Percentiles rank a stretch among this genome's conserved stretches.
Conservation (phyloP, 192 early-diverging fungal species). For the Pilaira anomala region DNA sequence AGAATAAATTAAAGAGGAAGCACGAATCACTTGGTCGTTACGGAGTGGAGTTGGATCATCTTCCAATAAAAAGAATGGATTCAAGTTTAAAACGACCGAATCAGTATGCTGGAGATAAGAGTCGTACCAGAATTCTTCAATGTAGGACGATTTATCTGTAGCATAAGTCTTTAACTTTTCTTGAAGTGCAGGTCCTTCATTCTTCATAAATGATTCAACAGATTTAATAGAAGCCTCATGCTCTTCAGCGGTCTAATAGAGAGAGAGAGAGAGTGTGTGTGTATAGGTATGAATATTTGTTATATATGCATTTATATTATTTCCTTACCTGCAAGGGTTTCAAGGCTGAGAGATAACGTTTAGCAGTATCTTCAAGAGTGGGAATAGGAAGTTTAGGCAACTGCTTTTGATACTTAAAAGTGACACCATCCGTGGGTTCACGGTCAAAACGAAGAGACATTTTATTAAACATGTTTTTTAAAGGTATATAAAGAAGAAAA, state of each 20-base stretch:
- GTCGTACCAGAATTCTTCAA: conserved; percentile 53
- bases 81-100: conserved; percentile 45
- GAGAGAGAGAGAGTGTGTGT: conserved; percentile 30
- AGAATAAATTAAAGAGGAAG: conserved; percentile 65
- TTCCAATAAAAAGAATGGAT: conserved; percentile 49
- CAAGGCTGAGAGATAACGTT: conserved; percentile 46
- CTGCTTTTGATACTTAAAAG: conserved; percentile 58
- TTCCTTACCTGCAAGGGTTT: conserved; percentile 56
- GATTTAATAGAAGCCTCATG: conserved; percentile 37
- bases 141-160: conserved; percentile 44
- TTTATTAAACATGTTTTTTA: not conserved
- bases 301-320: conserved; percentile 41
- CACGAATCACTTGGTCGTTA: conserved; percentile 68
- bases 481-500: no score
- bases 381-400: conserved; percentile 61
- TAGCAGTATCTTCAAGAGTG: conserved; percentile 45
- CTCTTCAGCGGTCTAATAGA: conserved; percentile 47
- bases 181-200: conserved; percentile 55
- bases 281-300: conserved; percentile 36
- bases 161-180: conserved; percentile 52
- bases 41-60: conserved; percentile 46
- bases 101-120: conserved; percentile 43
- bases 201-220: conserved; percentile 39
- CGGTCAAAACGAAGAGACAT: not conserved
- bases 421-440: conserved; percentile 29